Percentiles rank a stretch among this genome's conserved stretches.
Conservation (phyloP, 257 asterid species). For the Capsicum chinense region DNA sequence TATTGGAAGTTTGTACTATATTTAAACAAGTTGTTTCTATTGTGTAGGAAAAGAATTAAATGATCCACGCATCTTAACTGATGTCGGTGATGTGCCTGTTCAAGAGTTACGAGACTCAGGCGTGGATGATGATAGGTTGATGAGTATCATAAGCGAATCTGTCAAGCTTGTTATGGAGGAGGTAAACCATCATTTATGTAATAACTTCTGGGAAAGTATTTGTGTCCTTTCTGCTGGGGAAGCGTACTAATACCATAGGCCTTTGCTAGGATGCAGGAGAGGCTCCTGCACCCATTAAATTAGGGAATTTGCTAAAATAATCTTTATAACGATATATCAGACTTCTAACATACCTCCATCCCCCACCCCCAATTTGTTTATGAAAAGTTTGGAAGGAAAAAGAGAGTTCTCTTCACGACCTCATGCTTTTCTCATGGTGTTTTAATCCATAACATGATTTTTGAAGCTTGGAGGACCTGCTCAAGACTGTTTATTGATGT, state of each 20-base stretch:
- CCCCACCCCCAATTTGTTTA: not conserved
- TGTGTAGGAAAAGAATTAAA: conserved; percentile 76
- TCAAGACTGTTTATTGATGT: not conserved
- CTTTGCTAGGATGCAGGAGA: not conserved
- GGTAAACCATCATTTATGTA: conserved; percentile 52
- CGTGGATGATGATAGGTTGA: conserved; percentile 85
- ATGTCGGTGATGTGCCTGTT: conserved; percentile 93
- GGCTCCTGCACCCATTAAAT: not conserved
- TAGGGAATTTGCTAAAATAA: not conserved
- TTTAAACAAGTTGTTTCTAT: conserved; percentile 27
- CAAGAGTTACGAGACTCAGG: conserved; percentile 96
- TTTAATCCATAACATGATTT: conserved; percentile 6
- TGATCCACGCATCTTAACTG: conserved; percentile 87
- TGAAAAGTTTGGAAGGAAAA: not conserved
- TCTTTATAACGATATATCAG: not conserved
- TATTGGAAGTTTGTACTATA: not conserved
- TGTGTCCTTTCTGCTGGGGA: not conserved
- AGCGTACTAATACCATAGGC: not conserved
- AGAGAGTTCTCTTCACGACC: not conserved
- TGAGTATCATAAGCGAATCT: conserved; percentile 80
- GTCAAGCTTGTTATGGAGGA: conserved; percentile 96
- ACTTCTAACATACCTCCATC: not conserved
- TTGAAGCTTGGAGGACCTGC: conserved; percentile 15
- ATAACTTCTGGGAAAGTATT: conserved; percentile 29
- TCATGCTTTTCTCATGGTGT: not conserved